Evolutionary conservation across 2,329 filamentous ascomycete species (phyloP).

Genomic region (Aspergillus sp.): DNA sequence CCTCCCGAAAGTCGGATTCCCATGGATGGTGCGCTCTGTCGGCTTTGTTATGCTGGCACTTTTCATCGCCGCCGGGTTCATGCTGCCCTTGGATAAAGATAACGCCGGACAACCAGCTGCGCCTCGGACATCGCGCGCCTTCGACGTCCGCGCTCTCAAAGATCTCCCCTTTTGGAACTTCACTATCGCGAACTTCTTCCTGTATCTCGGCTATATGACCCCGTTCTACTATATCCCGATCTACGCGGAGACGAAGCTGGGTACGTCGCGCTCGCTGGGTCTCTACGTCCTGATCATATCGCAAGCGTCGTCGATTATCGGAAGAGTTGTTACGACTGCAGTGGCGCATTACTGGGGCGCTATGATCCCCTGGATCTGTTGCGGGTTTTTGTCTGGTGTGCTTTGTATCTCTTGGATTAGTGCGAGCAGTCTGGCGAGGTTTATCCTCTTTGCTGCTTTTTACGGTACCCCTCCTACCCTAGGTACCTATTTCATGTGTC

Average conservation of each 20-base stretch:
- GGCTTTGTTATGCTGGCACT: conserved; percentile 61
- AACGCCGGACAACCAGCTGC: neutral
- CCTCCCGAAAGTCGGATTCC: conserved; percentile 53
- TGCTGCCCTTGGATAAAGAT: neutral
- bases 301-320: conserved; percentile 58
- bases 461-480: conserved; percentile 48
- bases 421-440: conserved; percentile 45
- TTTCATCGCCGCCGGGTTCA: neutral
- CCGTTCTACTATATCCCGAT: conserved; percentile 45
- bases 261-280: conserved; percentile 38
- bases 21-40: conserved; percentile 58
- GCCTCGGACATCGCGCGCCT: conserved; percentile 27
- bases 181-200: conserved; percentile 32
- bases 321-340: conserved; percentile 55
- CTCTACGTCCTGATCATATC: conserved; percentile 62
- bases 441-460: conserved; percentile 60
- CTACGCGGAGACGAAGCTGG: conserved; percentile 31
- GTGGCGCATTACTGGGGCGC: conserved; percentile 57
- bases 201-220: conserved; percentile 49
- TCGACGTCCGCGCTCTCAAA: conserved; percentile 48
- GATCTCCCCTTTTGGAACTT: conserved; percentile 46
- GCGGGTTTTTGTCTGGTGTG: conserved; percentile 37
- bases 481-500: no score
- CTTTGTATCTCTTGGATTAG: conserved; percentile 56
- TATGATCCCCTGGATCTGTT: conserved; percentile 57